A percentile compares a stretch with the other conserved stretches of the same genome.
phyloP scores from a whole-genome alignment of 1,284 basidiomycete species.

The Ustilago loliicola region DNA sequence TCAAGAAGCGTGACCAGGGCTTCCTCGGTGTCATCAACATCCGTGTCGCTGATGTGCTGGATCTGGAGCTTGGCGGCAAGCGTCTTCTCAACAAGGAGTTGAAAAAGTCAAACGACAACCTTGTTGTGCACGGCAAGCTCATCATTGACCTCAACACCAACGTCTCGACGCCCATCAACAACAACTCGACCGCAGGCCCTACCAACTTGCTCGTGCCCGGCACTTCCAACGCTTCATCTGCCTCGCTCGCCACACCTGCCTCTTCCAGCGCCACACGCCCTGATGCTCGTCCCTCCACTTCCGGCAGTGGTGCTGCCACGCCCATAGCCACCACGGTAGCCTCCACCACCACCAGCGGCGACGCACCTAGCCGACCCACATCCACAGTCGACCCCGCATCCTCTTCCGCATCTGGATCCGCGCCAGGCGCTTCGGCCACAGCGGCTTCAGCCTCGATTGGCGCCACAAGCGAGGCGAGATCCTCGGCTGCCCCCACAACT shows the following conservation, averaged over 20 bases:
- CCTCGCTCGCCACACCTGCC: constrained; percentile 52
- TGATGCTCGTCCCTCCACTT: constrained; percentile 37
- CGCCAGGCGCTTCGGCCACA: constrained; percentile 20
- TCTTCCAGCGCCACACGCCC: constrained; percentile 27
- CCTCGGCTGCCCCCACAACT: constrained; percentile 27
- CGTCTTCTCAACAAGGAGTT: constrained; percentile 74
- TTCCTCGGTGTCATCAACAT: constrained; percentile 95
- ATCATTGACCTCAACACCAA: constrained; percentile 70
- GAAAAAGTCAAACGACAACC: constrained; percentile 70
- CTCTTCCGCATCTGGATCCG: constrained; percentile 22
- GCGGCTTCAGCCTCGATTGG: constrained; percentile 15
- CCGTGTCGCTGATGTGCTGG: constrained; percentile 87
- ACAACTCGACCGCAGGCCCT: constrained; percentile 59
- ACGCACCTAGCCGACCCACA: constrained; percentile 36
- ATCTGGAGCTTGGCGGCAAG: constrained; percentile 88
- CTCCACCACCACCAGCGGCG: constrained; percentile 31
- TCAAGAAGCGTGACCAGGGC: constrained; percentile 93
- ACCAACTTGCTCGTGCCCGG: constrained; percentile 52
- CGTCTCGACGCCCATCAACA: constrained; percentile 64
- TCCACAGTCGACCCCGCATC: constrained; percentile 36
- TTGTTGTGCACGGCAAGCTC: constrained; percentile 70
- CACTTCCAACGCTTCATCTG: constrained; percentile 56
- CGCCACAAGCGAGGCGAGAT: constrained; percentile 22
- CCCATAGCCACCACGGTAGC: constrained; percentile 28
- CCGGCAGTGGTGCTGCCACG: constrained; percentile 37